Evolutionary conservation across 2,329 filamentous ascomycete genomes (phyloP).

Genomic region (Thielaviopsis populi): DNA sequence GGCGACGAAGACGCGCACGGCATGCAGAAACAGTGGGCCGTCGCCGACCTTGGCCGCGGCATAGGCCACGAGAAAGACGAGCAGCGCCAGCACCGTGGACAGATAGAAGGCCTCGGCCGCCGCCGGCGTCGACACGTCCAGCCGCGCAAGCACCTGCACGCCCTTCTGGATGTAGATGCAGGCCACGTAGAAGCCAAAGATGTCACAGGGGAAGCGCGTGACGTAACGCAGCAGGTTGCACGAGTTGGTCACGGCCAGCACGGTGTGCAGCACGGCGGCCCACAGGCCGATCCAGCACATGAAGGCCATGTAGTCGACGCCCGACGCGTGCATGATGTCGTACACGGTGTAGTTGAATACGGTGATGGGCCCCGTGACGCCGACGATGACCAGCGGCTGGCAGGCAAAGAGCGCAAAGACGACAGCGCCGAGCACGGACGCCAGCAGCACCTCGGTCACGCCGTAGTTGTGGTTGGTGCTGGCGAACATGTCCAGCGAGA

Average conservation of each 20-base stretch:
- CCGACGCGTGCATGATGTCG: slow-evolving; percentile 65
- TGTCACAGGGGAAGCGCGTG: slow-evolving; percentile 82
- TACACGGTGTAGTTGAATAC: slow-evolving; percentile 93
- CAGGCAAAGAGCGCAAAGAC: slow-evolving; percentile 69
- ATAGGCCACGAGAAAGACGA: slow-evolving; percentile 67
- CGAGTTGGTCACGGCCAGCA: slow-evolving; percentile 68
- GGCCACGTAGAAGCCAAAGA: slow-evolving; percentile 86
- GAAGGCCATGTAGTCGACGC: slow-evolving; percentile 71
- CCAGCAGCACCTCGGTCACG: slow-evolving; percentile 79
- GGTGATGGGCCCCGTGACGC: slow-evolving; percentile 80
- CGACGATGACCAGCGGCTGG: slow-evolving; percentile 80
- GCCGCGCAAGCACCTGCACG: slow-evolving; percentile 65
- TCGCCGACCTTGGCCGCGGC: slow-evolving; percentile 55
- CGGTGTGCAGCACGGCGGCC: slow-evolving; percentile 73
- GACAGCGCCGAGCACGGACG: slow-evolving; percentile 67
- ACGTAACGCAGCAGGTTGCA: slow-evolving; percentile 84
- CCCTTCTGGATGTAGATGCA: slow-evolving; percentile 88
- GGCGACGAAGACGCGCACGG: slow-evolving; percentile 67
- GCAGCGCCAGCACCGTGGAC: slow-evolving; percentile 57
- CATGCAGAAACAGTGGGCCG: slow-evolving; percentile 58
- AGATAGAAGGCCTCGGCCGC: slow-evolving; percentile 52
- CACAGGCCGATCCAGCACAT: slow-evolving; percentile 90
- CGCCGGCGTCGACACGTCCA: slow-evolving; percentile 26
- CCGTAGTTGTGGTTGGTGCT: slow-evolving; percentile 75
- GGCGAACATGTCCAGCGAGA: slow-evolving; percentile 85